A percentile compares a stretch with the other conserved stretches of the same genome.
phyloP scores from a whole-genome alignment of 371 early-diverging fungal species.

The Mucor saturninus region DNA sequence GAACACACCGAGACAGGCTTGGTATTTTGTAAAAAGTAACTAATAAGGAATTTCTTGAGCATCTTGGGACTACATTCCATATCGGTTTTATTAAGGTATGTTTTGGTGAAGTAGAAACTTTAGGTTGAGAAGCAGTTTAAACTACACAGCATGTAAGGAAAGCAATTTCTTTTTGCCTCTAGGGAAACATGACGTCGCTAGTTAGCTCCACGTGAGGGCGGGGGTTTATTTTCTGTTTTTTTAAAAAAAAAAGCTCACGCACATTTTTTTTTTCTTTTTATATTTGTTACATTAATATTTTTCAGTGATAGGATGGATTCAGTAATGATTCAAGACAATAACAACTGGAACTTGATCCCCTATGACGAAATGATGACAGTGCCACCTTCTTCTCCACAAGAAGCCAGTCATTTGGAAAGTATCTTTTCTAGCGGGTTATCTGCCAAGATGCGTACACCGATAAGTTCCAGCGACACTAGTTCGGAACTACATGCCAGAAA shows the following conservation, averaged over 20 bases:
- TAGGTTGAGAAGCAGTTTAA: too few relatives aligned
- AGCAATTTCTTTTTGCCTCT: too few relatives aligned
- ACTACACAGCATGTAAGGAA: too few relatives aligned
- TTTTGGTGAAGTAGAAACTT: too few relatives aligned
- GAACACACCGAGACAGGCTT: too few relatives aligned
- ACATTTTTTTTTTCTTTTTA: constrained; percentile 2
- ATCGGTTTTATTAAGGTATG: too few relatives aligned
- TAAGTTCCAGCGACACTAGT: not conserved
- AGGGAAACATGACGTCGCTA: too few relatives aligned
- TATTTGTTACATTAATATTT: constrained; percentile 1
- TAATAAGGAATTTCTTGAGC: too few relatives aligned
- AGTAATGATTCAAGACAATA: constrained; percentile 15
- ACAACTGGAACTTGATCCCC: constrained; percentile 7
- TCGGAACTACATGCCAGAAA: constrained; percentile 11
- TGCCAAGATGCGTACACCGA: constrained; percentile 10
- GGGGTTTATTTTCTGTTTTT: not conserved
- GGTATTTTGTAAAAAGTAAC: too few relatives aligned
- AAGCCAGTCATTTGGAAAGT: constrained; percentile 13
- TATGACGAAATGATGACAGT: constrained; percentile 5
- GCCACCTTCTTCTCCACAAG: constrained; percentile 23
- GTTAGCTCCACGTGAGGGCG: too few relatives aligned
- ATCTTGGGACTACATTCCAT: too few relatives aligned
- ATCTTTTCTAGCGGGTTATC: constrained; percentile 18
- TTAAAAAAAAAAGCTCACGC: too few relatives aligned
- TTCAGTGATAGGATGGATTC: constrained; percentile 5